Conservation (phyloP, 2,329 filamentous ascomycete species). For the Fusarium ambrosium region DNA sequence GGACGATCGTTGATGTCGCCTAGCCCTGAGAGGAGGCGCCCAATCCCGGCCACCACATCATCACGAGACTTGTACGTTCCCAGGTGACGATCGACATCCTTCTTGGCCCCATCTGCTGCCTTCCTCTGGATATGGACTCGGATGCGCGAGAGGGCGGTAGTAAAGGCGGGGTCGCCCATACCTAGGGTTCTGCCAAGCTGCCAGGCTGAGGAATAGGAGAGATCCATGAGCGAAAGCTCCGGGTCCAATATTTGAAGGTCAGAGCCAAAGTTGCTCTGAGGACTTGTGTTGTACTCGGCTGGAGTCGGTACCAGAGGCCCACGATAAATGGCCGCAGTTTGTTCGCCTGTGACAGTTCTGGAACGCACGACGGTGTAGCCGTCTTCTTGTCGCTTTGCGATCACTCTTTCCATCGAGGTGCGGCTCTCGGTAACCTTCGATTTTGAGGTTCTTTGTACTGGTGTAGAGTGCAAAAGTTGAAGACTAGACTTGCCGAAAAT, state of each 20-base stretch:
- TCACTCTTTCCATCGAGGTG: neutral
- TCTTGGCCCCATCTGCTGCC: neutral
- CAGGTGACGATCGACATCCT: neutral
- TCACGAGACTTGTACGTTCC: neutral
- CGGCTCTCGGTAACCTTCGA: neutral
- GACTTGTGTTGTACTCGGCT: constrained; percentile 15
- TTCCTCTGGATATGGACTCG: neutral
- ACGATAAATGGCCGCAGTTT: constrained; percentile 52
- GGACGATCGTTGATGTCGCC: neutral
- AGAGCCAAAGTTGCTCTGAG: constrained; percentile 48
- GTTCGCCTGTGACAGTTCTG: constrained; percentile 55
- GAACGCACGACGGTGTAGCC: constrained; percentile 56
- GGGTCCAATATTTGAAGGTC: constrained; percentile 56
- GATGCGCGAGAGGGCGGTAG: constrained; percentile 40
- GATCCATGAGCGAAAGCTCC: constrained; percentile 55
- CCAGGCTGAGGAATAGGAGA: constrained; percentile 59
- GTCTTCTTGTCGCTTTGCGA: neutral
- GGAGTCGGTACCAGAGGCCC: constrained; percentile 49
- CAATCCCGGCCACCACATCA: neutral
- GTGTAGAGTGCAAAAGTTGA: neutral
- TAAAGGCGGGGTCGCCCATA: constrained; percentile 50
- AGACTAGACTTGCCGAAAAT: neutral
- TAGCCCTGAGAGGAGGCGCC: neutral
- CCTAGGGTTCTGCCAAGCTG: constrained; percentile 56
- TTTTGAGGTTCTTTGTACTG: neutral